Conservation (phyloP, 805 yeast genomes). For the Ogataea pilisensis region DNA sequence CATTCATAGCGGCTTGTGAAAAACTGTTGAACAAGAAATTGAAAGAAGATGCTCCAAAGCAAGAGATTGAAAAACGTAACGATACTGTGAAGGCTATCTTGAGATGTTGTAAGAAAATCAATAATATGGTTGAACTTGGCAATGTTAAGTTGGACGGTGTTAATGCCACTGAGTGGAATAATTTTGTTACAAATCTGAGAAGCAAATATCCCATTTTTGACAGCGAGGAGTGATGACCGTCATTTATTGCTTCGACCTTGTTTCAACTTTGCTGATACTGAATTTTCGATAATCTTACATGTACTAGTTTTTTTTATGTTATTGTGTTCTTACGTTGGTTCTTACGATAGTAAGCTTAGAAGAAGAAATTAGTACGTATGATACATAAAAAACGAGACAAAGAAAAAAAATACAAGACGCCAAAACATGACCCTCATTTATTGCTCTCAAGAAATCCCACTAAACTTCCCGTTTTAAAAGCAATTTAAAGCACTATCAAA, state of each 20-base stretch:
- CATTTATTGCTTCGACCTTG: too few relatives aligned
- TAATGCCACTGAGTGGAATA: slow-evolving; percentile 20
- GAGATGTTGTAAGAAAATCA: slow-evolving; percentile 27
- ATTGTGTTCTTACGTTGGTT: too few relatives aligned
- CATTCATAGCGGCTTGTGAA: slow-evolving; percentile 34
- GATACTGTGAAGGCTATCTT: slow-evolving; percentile 35
- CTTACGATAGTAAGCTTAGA: too few relatives aligned
- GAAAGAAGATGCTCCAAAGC: slow-evolving; percentile 61
- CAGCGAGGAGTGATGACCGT: slow-evolving; percentile 15
- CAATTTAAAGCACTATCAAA: slow-evolving; percentile 56
- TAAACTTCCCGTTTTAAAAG: too few relatives aligned
- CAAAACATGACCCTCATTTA: too few relatives aligned
- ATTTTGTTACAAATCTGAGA: slow-evolving; percentile 14
- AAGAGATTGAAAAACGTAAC: slow-evolving; percentile 55
- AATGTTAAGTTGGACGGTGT: slow-evolving; percentile 18
- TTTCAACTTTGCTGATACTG: too few relatives aligned
- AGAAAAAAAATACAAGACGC: too few relatives aligned
- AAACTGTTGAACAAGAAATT: slow-evolving; percentile 44
- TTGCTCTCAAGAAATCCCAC: too few relatives aligned
- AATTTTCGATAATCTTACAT: too few relatives aligned
- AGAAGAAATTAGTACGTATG: too few relatives aligned
- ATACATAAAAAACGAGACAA: too few relatives aligned
- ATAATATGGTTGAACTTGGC: slow-evolving; percentile 18
- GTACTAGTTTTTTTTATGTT: too few relatives aligned
- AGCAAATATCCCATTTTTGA: slow-evolving; percentile 21